Evolutionary conservation across 768 basidiomycete genomes (phyloP), one percentile per base, ranked within the genome.

Genomic region (Amylocystis lapponica): DNA sequence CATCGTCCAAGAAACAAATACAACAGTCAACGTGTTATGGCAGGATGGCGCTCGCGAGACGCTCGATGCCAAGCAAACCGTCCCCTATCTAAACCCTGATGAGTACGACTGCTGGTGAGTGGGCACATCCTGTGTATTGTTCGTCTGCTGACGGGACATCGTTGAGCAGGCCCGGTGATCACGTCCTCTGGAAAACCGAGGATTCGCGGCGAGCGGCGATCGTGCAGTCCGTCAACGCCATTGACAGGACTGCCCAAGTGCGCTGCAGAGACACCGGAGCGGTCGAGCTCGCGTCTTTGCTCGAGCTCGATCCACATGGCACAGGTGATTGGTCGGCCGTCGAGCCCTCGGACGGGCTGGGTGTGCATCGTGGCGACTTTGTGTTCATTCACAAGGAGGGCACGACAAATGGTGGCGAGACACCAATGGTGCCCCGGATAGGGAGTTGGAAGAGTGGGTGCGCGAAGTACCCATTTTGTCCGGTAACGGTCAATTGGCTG

Each of bases 271-370:
- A 79, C 51, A 75, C 69, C 16, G 68, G 67, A 20, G 63, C 64
- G 27, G 64, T 66, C 35, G 85, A 91, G 59, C 69, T 81, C 14
- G 86, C 83, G 10, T 86, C 91, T 27, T 74, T 88, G 10, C 72
- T 97, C 27, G 92, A 97, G 66, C 78, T 97, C 39, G 92, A 95
- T 58, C 81, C 86, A 8, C 87, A 90, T 54, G 90, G 89, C 22
- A 70, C 71, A 20, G 70, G 72, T 27, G 81, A 81, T 47, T 59
- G 66, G 51, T 65, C 69, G 46, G 66, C 65, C 6, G 63, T 68
- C 25, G 62, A 64, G 27, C 61, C 72, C 20, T 63, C 68, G 26
- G 82, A 86, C 27, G 79, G 75, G 34, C 76, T 87, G 39, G 94
- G 93, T 20, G 83, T 94, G 20, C 78, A 81, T 33, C 74, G 86